Percentiles rank a stretch among this genome's conserved stretches.
Conservation (phyloP, 2,329 filamentous ascomycete genomes). For the Botrytis hyacinthi region DNA sequence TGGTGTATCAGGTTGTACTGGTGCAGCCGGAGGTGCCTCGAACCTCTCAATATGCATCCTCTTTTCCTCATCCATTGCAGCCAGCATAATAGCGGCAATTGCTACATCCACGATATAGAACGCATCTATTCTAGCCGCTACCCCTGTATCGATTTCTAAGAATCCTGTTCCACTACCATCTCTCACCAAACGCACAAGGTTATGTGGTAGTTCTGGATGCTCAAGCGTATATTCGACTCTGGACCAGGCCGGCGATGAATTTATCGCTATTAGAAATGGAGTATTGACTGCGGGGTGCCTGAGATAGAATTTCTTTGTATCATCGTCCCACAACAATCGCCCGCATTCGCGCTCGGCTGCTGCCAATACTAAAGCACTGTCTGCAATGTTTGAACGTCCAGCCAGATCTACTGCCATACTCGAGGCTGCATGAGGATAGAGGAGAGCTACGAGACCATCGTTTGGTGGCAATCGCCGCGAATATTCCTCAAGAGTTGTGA, state of each 20-base stretch:
- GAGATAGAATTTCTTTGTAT: constrained; percentile 58
- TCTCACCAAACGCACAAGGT: constrained; percentile 58
- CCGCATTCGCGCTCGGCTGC: constrained; percentile 68
- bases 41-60: constrained; percentile 53
- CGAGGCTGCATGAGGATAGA: constrained; percentile 65
- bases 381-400: constrained; percentile 45
- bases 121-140: constrained; percentile 57
- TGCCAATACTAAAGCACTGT: constrained; percentile 57
- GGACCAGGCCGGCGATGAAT: constrained; percentile 57
- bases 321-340: constrained; percentile 68
- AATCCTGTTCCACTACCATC: constrained; percentile 59
- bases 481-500: constrained; percentile 57
- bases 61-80: constrained; percentile 56
- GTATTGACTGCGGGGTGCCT: constrained; percentile 62
- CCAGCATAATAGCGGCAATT: constrained; percentile 58
- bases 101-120: constrained; percentile 64
- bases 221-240: constrained; percentile 64
- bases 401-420: constrained; percentile 56
- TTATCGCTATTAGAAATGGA: constrained; percentile 60
- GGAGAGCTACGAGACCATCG: constrained; percentile 63
- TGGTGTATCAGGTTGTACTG: constrained; percentile 34
- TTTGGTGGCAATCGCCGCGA: constrained; percentile 53
- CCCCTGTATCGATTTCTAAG: constrained; percentile 58
- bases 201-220: constrained; percentile 60
- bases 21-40: constrained; percentile 52